Conservation (phyloP, 2,329 filamentous ascomycete species). For the Ophiocordyceps robertsii region DNA sequence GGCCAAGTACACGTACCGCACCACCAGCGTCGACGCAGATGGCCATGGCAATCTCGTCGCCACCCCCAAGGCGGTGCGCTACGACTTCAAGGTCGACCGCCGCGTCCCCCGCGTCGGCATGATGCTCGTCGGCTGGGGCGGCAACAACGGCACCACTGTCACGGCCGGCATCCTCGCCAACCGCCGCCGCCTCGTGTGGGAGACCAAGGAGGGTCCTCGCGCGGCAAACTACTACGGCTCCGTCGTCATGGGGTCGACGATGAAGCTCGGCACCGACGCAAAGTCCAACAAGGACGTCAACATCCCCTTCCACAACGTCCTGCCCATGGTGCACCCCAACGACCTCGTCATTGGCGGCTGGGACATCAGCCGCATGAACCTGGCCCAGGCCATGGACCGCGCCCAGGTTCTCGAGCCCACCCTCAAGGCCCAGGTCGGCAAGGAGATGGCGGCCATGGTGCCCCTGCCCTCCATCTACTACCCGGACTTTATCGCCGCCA, state of each 20-base stretch:
- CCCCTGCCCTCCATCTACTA: constrained; percentile 96
- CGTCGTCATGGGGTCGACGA: constrained; percentile 89
- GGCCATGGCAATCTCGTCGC: constrained; percentile 68
- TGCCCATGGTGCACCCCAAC: constrained; percentile 96
- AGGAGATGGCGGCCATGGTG: constrained; percentile 82
- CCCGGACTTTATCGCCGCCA: constrained; percentile 97
- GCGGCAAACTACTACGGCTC: constrained; percentile 97
- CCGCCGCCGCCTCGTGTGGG: constrained; percentile 73
- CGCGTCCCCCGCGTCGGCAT: constrained; percentile 85
- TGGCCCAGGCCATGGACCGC: constrained; percentile 88
- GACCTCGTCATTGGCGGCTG: constrained; percentile 91
- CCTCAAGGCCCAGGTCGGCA: constrained; percentile 76
- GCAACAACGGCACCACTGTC: constrained; percentile 96
- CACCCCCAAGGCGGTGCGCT: constrained; percentile 74
- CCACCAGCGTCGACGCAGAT: constrained; percentile 64
- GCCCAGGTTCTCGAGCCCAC: constrained; percentile 91
- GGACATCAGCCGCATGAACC: constrained; percentile 88
- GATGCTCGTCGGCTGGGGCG: constrained; percentile 96
- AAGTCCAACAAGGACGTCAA: constrained; percentile 83
- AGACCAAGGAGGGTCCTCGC: constrained; percentile 79
- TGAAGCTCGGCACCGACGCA: constrained; percentile 85
- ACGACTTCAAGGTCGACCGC: constrained; percentile 96
- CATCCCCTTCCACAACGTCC: constrained; percentile 84
- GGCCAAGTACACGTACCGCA: constrained; percentile 94
- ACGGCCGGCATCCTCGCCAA: constrained; percentile 97